Conservation (phyloP, 2,329 filamentous ascomycete species). For the Penicillium concentricum region DNA sequence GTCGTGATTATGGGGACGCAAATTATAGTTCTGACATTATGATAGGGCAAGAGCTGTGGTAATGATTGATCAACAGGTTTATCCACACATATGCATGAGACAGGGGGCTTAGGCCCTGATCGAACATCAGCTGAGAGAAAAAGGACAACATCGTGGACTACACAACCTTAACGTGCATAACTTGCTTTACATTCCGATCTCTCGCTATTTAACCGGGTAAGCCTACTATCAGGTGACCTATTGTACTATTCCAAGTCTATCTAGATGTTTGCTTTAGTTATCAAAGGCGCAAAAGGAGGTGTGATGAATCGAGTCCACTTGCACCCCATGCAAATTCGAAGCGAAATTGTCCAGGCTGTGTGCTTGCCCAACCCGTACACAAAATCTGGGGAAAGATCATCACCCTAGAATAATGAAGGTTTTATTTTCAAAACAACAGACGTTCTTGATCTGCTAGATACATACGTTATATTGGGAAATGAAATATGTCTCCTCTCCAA, state of each 20-base stretch:
- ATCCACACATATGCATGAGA: not conserved
- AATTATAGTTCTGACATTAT: not conserved
- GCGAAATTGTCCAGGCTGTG: conserved; percentile 15
- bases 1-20: not conserved
- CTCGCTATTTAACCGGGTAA: no score
- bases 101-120: not conserved
- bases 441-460: no score
- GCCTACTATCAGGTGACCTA: conserved; percentile 12
- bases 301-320: conserved; percentile 16
- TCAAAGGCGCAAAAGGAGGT: conserved; percentile 17
- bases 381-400: no score
- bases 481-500: not conserved
- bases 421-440: no score
- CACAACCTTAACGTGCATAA: not conserved
- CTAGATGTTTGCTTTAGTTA: conserved; percentile 16
- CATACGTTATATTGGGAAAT: not conserved
- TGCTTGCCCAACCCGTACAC: conserved; percentile 1
- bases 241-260: not conserved
- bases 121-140: not conserved
- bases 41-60: not conserved
- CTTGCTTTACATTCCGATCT: not conserved
- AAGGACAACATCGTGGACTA: not conserved
- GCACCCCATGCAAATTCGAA: conserved; percentile 10
- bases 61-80: not conserved
- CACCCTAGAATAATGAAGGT: no score